These are phyloP conservation scores for Vaccinium macrocarpon DNA, from an alignment of 148 eudicot species.

Conservation along the genomic window DNA sequence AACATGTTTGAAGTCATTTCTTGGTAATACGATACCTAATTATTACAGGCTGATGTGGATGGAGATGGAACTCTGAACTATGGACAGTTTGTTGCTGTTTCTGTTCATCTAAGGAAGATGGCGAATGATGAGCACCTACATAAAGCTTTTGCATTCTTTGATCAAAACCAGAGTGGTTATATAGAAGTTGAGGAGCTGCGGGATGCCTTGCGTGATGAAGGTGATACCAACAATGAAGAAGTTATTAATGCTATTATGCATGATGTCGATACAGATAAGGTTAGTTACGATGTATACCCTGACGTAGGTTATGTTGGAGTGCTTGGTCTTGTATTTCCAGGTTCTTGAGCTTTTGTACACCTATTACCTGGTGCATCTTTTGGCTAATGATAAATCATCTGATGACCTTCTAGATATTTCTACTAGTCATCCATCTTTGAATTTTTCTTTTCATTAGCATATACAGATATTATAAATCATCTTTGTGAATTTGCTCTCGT, in stretches of 20 bases:
- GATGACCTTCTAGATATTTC: background rate
- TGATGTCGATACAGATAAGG: conserved; percentile 86
- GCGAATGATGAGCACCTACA: conserved; percentile 81
- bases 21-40: conserved; percentile 16
- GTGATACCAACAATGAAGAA: conserved; percentile 53
- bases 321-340: background rate
- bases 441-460: background rate
- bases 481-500: background rate
- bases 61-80: conserved; percentile 68
- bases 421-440: background rate
- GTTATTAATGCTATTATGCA: conserved; percentile 74
- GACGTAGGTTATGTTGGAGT: conserved; percentile 4
- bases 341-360: background rate
- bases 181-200: conserved; percentile 79
- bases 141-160: conserved; percentile 71
- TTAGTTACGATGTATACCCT: conserved; percentile 19
- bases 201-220: conserved; percentile 62
- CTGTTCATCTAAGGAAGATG: conserved; percentile 71
- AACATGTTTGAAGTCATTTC: background rate
- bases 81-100: conserved; percentile 72
- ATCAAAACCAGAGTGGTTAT: conserved; percentile 63
- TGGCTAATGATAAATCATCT: background rate
- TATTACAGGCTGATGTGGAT: conserved; percentile 69
- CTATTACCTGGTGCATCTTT: background rate
- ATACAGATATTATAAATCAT: background rate